These are phyloP conservation scores for Colletotrichum melonis DNA, from an alignment of 2,329 filamentous ascomycete genomes.

Conservation along the genomic window DNA sequence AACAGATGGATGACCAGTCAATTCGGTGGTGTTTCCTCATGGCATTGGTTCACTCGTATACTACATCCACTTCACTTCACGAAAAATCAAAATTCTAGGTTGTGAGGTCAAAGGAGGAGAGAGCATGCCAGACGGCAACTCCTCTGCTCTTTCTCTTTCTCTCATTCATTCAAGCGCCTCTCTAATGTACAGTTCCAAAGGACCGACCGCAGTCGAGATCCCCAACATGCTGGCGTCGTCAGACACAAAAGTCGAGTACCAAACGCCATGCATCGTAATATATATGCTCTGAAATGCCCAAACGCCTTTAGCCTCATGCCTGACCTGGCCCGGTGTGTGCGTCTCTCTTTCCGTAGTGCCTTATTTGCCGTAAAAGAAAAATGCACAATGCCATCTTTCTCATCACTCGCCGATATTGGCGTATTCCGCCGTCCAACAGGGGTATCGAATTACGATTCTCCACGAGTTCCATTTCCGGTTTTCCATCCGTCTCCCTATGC, in stretches of 20 bases:
- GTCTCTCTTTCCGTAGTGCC: constrained; percentile 5
- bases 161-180: constrained; percentile 1
- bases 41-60: background rate
- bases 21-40: too few relatives aligned
- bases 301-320: constrained; percentile 32
- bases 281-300: constrained; percentile 21
- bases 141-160: background rate
- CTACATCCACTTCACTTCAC: background rate
- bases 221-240: constrained; percentile 9
- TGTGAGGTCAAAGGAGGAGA: background rate
- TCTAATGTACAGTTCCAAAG: constrained; percentile 23
- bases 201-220: background rate
- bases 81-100: background rate
- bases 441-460: constrained; percentile 31
- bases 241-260: background rate
- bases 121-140: background rate
- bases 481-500: background rate
- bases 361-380: constrained; percentile 18
- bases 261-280: constrained; percentile 19
- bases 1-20: background rate
- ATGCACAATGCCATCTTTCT: constrained; percentile 19
- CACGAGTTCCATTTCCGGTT: constrained; percentile 4
- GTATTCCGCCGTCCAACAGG: constrained; percentile 17
- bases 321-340: constrained; percentile 1
- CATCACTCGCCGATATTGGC: constrained; percentile 32